Percentiles rank a stretch among this genome's conserved stretches.
These are phyloP conservation scores for Pascua sp. DNA, from an alignment of 1,284 basidiomycete species.

Conservation along the genomic window DNA sequence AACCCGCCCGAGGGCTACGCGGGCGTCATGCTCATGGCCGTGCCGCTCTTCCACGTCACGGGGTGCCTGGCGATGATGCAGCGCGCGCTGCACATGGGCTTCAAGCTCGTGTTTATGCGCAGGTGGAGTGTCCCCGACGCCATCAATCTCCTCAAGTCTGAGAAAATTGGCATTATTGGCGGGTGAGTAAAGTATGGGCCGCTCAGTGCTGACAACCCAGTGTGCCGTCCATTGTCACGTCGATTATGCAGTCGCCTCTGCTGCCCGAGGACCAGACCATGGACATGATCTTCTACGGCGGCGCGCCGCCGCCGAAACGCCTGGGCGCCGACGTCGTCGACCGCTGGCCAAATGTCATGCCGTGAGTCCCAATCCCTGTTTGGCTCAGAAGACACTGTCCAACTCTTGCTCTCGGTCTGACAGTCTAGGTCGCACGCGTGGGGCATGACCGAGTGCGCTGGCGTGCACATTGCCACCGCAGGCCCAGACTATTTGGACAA, in stretches of 20 bases:
- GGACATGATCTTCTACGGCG: conserved; percentile 41
- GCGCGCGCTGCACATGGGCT: conserved; percentile 33
- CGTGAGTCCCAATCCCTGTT: neutral
- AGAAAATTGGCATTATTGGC: conserved; percentile 37
- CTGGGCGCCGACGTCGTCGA: conserved; percentile 27
- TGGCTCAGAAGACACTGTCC: neutral
- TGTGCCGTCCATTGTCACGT: conserved; percentile 34
- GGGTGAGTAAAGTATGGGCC: conserved; percentile 25
- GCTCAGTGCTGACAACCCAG: conserved; percentile 10
- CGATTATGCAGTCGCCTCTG: conserved; percentile 30
- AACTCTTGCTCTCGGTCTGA: neutral
- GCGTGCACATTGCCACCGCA: conserved; percentile 34
- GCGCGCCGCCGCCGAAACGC: conserved; percentile 34
- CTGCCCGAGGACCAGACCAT: conserved; percentile 22
- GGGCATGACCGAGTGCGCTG: conserved; percentile 45
- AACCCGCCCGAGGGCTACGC: conserved; percentile 9
- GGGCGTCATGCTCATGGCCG: conserved; percentile 22
- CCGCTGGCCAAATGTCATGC: conserved; percentile 29
- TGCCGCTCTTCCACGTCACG: conserved; percentile 44
- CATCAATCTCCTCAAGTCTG: conserved; percentile 24
- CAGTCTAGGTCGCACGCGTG: conserved; percentile 22
- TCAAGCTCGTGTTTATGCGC: conserved; percentile 34
- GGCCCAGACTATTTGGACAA: conserved; percentile 35
- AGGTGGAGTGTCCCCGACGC: conserved; percentile 37
- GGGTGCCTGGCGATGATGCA: conserved; percentile 41